Conservation (phyloP, 2,329 filamentous ascomycete genomes). For the Calonectria crousiana region DNA sequence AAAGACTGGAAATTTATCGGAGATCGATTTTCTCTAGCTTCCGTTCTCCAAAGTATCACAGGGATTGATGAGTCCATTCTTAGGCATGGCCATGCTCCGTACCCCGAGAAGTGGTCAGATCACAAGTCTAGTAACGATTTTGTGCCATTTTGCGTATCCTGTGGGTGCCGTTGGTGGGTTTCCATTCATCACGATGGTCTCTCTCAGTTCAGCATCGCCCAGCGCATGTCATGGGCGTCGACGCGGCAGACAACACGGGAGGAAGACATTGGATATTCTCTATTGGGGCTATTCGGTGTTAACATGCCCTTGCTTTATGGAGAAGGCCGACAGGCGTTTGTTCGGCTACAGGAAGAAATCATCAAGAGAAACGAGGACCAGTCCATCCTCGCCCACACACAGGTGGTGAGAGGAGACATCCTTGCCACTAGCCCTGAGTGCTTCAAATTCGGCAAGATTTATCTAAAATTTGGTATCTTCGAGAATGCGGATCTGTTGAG, state of each 20-base stretch:
- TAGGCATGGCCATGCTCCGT: conserved; percentile 15
- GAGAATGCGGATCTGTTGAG: conserved; percentile 10
- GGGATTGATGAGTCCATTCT: conserved; percentile 30
- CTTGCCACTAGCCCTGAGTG: conserved; percentile 17
- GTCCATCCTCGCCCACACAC: conserved; percentile 28
- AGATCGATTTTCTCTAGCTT: conserved; percentile 30
- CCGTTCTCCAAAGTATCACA: conserved; percentile 32
- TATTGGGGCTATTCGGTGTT: conserved; percentile 35
- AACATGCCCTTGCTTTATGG: conserved; percentile 38
- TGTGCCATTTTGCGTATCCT: conserved; percentile 9
- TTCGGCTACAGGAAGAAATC: conserved; percentile 37
- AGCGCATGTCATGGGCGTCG: conserved; percentile 23
- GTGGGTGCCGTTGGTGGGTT: conserved; percentile 17
- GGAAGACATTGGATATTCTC: conserved; percentile 37
- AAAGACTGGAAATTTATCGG: conserved; percentile 41
- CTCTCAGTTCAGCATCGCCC: conserved; percentile 16
- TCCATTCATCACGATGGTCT: conserved; percentile 13
- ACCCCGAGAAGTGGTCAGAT: not conserved
- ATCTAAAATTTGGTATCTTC: not conserved
- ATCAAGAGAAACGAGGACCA: conserved; percentile 28
- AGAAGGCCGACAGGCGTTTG: conserved; percentile 34
- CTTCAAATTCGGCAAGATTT: conserved; percentile 12
- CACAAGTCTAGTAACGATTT: conserved; percentile 13
- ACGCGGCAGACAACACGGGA: conserved; percentile 26
- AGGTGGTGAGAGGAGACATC: not conserved